These are phyloP conservation scores for Pythium rishiriense DNA, from an alignment of 352 stramenopile species.

Conservation along the genomic window DNA sequence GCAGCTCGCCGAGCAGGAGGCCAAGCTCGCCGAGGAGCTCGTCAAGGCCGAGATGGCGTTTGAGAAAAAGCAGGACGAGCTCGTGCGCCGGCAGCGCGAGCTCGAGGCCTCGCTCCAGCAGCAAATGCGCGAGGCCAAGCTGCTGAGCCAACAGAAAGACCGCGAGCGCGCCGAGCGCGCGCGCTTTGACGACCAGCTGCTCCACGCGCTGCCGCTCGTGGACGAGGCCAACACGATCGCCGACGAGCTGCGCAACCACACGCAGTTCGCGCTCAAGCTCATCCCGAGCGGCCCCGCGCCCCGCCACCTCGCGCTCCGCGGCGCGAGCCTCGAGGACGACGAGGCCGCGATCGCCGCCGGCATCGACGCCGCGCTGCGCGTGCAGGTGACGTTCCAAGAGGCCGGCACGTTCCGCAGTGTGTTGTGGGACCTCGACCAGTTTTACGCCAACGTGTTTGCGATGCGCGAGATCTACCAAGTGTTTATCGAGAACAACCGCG, in stretches of 20 bases:
- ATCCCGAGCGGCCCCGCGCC: conserved; percentile 50
- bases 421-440: conserved; percentile 81
- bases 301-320: conserved; percentile 38
- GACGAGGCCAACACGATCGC: conserved; percentile 88
- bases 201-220: conserved; percentile 77
- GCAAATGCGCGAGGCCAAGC: conserved; percentile 79
- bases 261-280: conserved; percentile 68
- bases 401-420: conserved; percentile 69
- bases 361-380: conserved; percentile 70
- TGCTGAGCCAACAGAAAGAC: conserved; percentile 69
- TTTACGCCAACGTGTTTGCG: conserved; percentile 72
- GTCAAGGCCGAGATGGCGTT: conserved; percentile 76
- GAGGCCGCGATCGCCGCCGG: conserved; percentile 45
- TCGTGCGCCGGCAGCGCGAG: conserved; percentile 63
- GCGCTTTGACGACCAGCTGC: conserved; percentile 79
- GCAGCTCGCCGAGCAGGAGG: conserved; percentile 47
- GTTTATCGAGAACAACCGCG: conserved; percentile 75
- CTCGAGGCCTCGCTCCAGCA: conserved; percentile 73
- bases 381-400: conserved; percentile 81
- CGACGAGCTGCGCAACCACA: conserved; percentile 73
- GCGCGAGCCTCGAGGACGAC: conserved; percentile 48
- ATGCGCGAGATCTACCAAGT: conserved; percentile 91
- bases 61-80: conserved; percentile 72
- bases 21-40: conserved; percentile 73
- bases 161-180: conserved; percentile 66